Base-by-base conservation (phyloP, 1,139 yeast species). In the Kodamaea suecica region DNA sequence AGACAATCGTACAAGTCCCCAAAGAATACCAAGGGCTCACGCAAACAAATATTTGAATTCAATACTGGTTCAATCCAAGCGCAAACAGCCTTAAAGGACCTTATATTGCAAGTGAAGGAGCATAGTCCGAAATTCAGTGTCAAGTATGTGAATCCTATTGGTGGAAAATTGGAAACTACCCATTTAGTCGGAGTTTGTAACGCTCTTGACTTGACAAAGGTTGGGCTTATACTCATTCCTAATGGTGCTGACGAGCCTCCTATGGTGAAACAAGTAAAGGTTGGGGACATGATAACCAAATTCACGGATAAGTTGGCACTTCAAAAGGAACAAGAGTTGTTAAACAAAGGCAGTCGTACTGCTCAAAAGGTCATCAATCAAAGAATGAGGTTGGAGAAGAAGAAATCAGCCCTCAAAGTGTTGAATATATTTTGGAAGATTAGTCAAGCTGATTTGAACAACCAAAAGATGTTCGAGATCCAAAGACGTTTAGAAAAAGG, bases 391-490 rank as follows among this genome's bases (percentile, higher is more conserved):
- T 57, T 58, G 2, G 68, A 63, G 33, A 59, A 55, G 53, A 68
- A 65, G 42, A 63, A 61, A 38, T 56, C 66, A 2, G 59, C 70
- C 3, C 52, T 62, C n/a, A 68, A 63, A 41, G 44, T 57, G 4
- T 43, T 68, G 17, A 49, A 57, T 4, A 45, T 69, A 6, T 53
- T 60, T 15, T 70, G 74, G 74, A 55, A 56, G 33, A 69, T 70
- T 28, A 64, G 66, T 40, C 39, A 55, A 12, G 55, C 67, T 28
- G 76, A 70, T 48, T 59, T 70, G 43, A 52, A 48, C 28, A 53
- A 60, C 38, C 75, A 70, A 41, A 70, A 69, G 44, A 50, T 40
- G 27, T 45, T 49, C 4, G 75, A 69, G 42, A 61, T 70, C 17
- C 42, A 46, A 31, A 58, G 57, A 17, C 43, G 60, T n/a, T 41